Percentiles rank a stretch among this genome's conserved stretches.
Conservation (phyloP, 1,284 basidiomycete species). For the Porogramme epimiltina region DNA sequence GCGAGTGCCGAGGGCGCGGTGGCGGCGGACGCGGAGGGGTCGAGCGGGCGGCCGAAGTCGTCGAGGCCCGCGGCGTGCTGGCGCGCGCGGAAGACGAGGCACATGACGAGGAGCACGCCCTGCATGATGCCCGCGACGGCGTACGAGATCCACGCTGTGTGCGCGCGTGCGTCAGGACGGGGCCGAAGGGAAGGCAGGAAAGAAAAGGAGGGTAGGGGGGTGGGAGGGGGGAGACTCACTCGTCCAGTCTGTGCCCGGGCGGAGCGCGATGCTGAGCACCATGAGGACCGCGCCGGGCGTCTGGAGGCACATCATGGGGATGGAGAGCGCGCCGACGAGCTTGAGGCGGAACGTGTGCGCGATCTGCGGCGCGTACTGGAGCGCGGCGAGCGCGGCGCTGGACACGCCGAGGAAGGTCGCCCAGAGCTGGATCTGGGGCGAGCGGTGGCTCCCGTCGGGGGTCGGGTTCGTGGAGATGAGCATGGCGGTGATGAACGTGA, state of each 20-base stretch:
- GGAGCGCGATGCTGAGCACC: slow-evolving; percentile 77
- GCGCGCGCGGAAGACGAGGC: slow-evolving; percentile 76
- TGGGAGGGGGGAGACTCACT: slow-evolving; percentile 45
- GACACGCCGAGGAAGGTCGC: slow-evolving; percentile 88
- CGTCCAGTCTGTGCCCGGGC: slow-evolving; percentile 87
- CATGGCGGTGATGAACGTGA: slow-evolving; percentile 54
- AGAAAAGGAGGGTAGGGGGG: neutral
- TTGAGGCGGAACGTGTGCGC: slow-evolving; percentile 76
- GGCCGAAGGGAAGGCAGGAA: neutral
- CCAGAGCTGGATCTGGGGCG: slow-evolving; percentile 60
- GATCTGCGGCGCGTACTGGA: slow-evolving; percentile 91
- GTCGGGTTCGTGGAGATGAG: slow-evolving; percentile 50
- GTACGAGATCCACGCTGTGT: slow-evolving; percentile 79
- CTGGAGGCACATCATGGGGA: slow-evolving; percentile 95
- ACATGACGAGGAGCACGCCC: slow-evolving; percentile 78
- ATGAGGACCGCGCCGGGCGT: slow-evolving; percentile 91
- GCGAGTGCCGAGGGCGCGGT: slow-evolving; percentile 10
- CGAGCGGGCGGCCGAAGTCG: slow-evolving; percentile 83
- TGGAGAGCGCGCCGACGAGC: slow-evolving; percentile 89
- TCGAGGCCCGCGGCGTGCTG: slow-evolving; percentile 83
- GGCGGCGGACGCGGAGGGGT: slow-evolving; percentile 13
- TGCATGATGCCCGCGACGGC: slow-evolving; percentile 89
- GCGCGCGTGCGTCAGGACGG: neutral
- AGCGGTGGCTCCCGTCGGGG: slow-evolving; percentile 38
- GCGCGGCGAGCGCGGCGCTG: slow-evolving; percentile 74